phyloP scores from a whole-genome alignment of 345 rosid species.

The Lagerstroemia speciosa region DNA sequence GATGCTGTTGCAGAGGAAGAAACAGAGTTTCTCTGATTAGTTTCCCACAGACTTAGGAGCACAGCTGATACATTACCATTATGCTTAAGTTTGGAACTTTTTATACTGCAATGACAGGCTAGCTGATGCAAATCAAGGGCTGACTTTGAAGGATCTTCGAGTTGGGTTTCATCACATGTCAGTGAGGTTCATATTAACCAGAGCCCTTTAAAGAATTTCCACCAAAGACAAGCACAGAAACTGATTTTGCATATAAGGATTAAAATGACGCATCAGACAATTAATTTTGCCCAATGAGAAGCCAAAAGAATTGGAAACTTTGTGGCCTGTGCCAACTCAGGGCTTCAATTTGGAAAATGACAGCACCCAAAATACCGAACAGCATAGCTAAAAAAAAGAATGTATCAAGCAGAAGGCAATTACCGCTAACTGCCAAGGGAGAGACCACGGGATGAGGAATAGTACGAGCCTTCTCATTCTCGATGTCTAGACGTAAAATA shows the following conservation, averaged over 20 bases:
- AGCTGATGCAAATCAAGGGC: too few relatives aligned
- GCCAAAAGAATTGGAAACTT: not conserved
- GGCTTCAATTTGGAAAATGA: not conserved
- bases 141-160: too few relatives aligned
- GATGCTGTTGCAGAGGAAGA: conserved; percentile 36
- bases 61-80: not conserved
- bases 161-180: too few relatives aligned
- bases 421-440: conserved; percentile 84
- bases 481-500: conserved; percentile 39
- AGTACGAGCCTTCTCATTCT: conserved; percentile 57
- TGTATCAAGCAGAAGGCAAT: conserved; percentile 13
- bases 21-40: not conserved
- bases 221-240: not conserved
- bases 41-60: not conserved
- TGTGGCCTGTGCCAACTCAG: not conserved
- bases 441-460: conserved; percentile 51
- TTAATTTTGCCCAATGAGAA: not conserved
- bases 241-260: not conserved
- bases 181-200: not conserved
- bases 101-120: not conserved
- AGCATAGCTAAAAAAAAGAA: not conserved
- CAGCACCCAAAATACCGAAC: not conserved
- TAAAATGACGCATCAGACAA: not conserved
- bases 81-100: not conserved
- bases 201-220: not conserved